Evolutionary conservation across 2,329 filamentous ascomycete genomes (phyloP).

Genomic region (Aspergillus neoniger): DNA sequence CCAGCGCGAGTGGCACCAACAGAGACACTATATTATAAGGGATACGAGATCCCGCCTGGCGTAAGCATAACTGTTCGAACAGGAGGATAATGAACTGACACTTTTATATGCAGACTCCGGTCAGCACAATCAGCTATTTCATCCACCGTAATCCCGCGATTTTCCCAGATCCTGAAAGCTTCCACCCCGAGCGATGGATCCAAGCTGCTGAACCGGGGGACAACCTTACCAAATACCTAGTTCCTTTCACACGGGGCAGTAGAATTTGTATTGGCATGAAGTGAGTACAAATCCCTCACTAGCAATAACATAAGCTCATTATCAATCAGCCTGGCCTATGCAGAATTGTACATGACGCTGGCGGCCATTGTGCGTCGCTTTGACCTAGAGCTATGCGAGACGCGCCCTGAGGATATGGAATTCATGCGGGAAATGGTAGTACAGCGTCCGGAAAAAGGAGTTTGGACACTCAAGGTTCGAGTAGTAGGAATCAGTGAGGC

Average conservation of each 20-base stretch:
- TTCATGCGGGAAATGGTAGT: neutral
- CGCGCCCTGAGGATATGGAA: neutral
- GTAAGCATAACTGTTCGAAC: neutral
- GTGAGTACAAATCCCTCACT: neutral
- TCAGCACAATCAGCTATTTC: slow-evolving; percentile 7
- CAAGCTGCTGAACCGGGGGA: neutral
- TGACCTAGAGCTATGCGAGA: neutral
- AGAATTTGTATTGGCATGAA: slow-evolving; percentile 2
- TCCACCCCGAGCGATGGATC: slow-evolving; percentile 8
- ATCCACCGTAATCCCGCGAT: slow-evolving; percentile 1
- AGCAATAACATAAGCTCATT: neutral
- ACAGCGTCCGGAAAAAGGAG: neutral
- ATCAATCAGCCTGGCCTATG: neutral
- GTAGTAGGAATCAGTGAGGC: neutral
- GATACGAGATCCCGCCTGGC: slow-evolving; percentile 27
- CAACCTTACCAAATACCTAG: neutral
- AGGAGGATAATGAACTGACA: neutral
- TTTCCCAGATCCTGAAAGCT: neutral
- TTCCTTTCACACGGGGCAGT: neutral
- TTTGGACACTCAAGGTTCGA: neutral
- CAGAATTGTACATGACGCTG: neutral
- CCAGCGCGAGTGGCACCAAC: slow-evolving; percentile 29
- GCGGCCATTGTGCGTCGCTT: neutral
- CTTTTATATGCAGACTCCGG: neutral
- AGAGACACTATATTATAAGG: slow-evolving; percentile 32